phyloP scores from a whole-genome alignment of 306 rosid genomes.

The Trifolium subterraneum region DNA sequence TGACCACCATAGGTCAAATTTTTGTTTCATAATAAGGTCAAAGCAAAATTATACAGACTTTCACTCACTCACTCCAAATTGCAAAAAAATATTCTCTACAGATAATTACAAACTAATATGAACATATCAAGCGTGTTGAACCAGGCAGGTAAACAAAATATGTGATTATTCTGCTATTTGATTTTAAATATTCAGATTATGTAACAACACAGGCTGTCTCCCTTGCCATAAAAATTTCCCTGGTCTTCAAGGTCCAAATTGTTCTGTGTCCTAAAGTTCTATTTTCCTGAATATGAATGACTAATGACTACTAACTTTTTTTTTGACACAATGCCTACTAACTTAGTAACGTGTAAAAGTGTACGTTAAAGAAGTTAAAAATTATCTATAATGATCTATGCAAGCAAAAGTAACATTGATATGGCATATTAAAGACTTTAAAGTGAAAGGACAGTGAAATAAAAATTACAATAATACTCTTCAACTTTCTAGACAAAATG shows the following conservation, averaged over 20 bases:
- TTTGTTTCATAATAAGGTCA: neutral
- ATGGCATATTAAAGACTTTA: neutral
- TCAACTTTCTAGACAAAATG: neutral
- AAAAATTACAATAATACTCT: neutral
- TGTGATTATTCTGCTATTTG: neutral
- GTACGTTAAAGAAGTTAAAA: neutral
- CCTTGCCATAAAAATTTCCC: neutral
- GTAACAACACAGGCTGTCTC: neutral
- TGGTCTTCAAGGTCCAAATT: constrained; percentile 20
- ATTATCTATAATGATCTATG: neutral
- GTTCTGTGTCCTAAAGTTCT: neutral
- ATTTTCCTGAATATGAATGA: constrained; percentile 8
- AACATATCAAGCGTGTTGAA: neutral
- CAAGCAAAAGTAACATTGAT: constrained; percentile 4
- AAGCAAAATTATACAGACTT: neutral
- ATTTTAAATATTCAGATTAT: constrained; percentile 3
- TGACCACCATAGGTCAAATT: neutral
- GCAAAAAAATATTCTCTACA: constrained; percentile 2
- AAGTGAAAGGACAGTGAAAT: neutral
- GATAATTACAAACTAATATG: neutral
- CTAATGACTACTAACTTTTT: neutral
- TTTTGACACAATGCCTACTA: neutral
- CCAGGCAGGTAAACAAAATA: neutral
- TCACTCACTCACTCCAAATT: neutral
- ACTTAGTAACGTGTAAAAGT: neutral